Conservation (phyloP, 148 eudicot species). For the Rhododendron griersonianum region DNA sequence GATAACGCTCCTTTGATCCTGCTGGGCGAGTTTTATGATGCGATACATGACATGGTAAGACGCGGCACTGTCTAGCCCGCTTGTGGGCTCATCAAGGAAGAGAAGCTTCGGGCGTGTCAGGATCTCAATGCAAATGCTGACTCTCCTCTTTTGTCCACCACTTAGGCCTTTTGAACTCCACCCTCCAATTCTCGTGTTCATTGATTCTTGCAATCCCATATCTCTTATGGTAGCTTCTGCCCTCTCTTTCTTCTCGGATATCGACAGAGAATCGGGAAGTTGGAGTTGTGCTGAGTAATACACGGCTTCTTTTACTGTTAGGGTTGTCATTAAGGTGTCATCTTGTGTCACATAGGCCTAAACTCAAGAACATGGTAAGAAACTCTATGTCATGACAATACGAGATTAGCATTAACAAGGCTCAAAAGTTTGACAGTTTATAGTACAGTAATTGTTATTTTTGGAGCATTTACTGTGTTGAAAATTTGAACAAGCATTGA, state of each 20-base stretch:
- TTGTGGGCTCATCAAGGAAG: constrained; percentile 22
- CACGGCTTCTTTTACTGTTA: constrained; percentile 64
- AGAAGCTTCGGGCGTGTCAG: constrained; percentile 25
- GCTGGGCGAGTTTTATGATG: constrained; percentile 12
- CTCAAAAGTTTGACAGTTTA: too few species aligned
- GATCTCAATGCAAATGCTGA: constrained; percentile 11
- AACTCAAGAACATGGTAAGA: too few species aligned
- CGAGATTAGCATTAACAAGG: too few species aligned
- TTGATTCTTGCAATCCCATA: constrained; percentile 63
- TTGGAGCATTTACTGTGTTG: too few species aligned
- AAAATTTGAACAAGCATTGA: too few species aligned
- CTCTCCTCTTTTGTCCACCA: constrained; percentile 43
- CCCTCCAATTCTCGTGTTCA: constrained; percentile 39
- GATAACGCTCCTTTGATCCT: constrained; percentile 9
- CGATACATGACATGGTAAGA: constrained; percentile 17
- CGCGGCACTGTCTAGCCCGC: constrained; percentile 16
- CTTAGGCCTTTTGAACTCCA: constrained; percentile 39
- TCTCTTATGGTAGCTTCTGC: constrained; percentile 53
- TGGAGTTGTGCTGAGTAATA: constrained; percentile 73
- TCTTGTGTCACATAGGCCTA: constrained; percentile 42
- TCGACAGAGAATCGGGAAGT: constrained; percentile 50
- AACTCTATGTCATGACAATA: too few species aligned
- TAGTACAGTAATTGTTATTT: too few species aligned
- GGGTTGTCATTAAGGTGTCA: constrained; percentile 45
- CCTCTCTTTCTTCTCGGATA: constrained; percentile 43